A percentile compares a stretch with the other conserved stretches of the same genome.
Evolutionary conservation across 75 land plant species (phyloP).

Genomic region (Ceratopteris richardii): DNA sequence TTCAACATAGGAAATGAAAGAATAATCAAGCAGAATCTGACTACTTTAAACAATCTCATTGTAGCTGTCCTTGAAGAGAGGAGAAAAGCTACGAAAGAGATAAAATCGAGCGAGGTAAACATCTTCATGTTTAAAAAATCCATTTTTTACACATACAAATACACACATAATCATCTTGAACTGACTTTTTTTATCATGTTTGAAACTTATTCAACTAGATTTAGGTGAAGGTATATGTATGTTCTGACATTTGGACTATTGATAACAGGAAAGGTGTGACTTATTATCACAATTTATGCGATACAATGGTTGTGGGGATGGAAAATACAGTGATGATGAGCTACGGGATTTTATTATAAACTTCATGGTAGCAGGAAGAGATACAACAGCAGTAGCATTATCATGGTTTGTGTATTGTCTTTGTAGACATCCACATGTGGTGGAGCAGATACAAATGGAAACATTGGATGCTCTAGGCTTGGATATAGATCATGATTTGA

Average conservation of each 20-base stretch:
- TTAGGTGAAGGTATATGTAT: too few relatives aligned
- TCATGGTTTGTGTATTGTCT: slow-evolving; percentile 4
- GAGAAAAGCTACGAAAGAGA: slow-evolving; percentile 11
- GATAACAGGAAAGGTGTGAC: neutral
- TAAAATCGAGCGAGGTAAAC: neutral
- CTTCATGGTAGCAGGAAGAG: slow-evolving; percentile 8
- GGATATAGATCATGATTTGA: neutral
- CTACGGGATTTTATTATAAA: neutral
- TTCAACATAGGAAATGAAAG: slow-evolving; percentile 16
- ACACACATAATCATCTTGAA: too few relatives aligned
- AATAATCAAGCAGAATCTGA: neutral
- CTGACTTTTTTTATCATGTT: too few relatives aligned
- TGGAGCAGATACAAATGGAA: neutral
- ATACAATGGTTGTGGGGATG: neutral
- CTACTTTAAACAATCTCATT: slow-evolving; percentile 6
- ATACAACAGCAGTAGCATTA: slow-evolving; percentile 3
- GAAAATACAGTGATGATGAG: neutral
- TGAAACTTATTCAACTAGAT: too few relatives aligned
- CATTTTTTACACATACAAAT: too few relatives aligned
- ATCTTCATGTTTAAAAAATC: too few relatives aligned
- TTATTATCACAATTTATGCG: neutral
- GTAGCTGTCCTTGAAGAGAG: slow-evolving; percentile 7
- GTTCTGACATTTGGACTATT: too few relatives aligned
- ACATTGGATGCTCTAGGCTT: neutral
- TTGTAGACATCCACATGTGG: neutral